Base-by-base conservation (phyloP, 352 stramenopile species). In the Pythium phragmitis region DNA sequence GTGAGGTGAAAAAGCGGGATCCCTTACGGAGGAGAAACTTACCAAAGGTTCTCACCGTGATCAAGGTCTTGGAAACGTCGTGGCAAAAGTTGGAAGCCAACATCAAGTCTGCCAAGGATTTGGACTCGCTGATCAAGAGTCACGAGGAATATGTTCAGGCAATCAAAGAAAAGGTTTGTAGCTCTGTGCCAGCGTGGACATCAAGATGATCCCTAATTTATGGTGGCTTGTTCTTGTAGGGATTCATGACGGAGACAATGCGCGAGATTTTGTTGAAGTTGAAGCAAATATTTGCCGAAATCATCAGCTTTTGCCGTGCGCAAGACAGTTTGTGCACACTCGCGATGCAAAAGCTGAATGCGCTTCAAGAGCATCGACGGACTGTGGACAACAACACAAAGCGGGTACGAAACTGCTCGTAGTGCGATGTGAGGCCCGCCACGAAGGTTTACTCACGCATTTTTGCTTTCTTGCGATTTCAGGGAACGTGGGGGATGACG, bases 61-160 rank as follows among this genome's bases (percentile, higher is more conserved):
- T 47, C 5, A 23, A 65, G 82, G 97, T 97, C 51, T 70, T 97
- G 8, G 90, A 97, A 60, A 96, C 85, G 2, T 96, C 93, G 37
- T 99, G 97, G 97, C 82, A 98, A 59, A 83, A 85, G 48, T 76
- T 99, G 4, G 81, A 97, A 33, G 79, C 88, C 42, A 87, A 92
- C 57, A 72, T 99, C 16, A 86, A 96, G 13, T 81, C 83, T 34
- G 92, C 96, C 14, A 88, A 85, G 21, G 94, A 97, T 59, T 74
- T 99, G 57, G 97, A 99, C 68, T 89, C 96, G 61, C 75, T 99
- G 21, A 98, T 99, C 61, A 76, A 87, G 65, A 97, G 94, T 41
- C 97, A 99, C 62, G 87, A 98, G 65, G 73, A 87, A 5, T 99
- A 99, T 68, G 90, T 99, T 36, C 57, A 82, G 21, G 86, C 93